A percentile compares a stretch with the other conserved stretches of the same genome.
Conservation (phyloP, 306 rosid genomes). For the Urtica urens region DNA sequence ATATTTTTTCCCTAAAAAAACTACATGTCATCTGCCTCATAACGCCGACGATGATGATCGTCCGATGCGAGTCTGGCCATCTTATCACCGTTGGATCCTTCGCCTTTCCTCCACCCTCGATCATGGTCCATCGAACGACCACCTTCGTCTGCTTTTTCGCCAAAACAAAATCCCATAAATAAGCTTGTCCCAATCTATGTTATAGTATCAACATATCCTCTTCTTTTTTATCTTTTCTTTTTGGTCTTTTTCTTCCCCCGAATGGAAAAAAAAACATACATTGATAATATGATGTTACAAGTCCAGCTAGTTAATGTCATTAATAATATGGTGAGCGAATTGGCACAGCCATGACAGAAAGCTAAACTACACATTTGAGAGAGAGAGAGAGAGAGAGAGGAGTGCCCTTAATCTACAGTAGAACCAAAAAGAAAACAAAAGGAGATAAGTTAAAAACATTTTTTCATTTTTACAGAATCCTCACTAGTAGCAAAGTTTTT, state of each 20-base stretch:
- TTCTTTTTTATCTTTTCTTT: background rate
- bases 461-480: too few species aligned
- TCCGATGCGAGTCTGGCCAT: slow-evolving; percentile 17
- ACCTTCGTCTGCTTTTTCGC: slow-evolving; percentile 52
- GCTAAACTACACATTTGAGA: background rate
- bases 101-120: slow-evolving; percentile 30
- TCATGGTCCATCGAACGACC: slow-evolving; percentile 36
- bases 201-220: slow-evolving; percentile 14
- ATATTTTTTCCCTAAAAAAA: background rate
- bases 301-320: background rate
- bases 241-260: too few species aligned
- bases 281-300: background rate
- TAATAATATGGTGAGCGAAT: background rate
- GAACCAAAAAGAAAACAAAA: background rate
- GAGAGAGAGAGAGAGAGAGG: too few species aligned
- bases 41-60: slow-evolving; percentile 9
- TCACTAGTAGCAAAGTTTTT: too few species aligned
- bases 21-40: slow-evolving; percentile 14
- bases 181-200: slow-evolving; percentile 3
- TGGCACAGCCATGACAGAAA: background rate
- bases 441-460: too few species aligned
- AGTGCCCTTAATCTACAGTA: background rate
- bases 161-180: slow-evolving; percentile 28
- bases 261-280: background rate
- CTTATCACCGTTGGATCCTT: slow-evolving; percentile 21